Conservation (phyloP, 768 basidiomycete genomes). For the Crassisporium funariophilum region DNA sequence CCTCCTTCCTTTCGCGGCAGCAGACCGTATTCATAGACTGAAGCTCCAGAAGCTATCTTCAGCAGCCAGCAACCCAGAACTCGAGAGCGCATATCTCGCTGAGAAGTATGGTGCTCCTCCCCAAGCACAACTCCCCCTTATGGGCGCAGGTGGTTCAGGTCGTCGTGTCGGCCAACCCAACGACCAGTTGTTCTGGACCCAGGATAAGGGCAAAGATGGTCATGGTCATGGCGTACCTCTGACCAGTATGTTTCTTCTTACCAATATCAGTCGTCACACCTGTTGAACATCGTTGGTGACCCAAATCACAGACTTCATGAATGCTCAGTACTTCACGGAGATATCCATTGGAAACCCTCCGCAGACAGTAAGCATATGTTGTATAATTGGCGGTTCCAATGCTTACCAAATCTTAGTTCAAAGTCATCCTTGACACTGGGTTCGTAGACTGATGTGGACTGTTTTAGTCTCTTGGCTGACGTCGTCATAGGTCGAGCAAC, state of each 20-base stretch:
- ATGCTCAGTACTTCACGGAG: slow-evolving; percentile 95
- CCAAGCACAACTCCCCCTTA: slow-evolving; percentile 55
- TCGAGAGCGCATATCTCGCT: slow-evolving; percentile 85
- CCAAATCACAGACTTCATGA: slow-evolving; percentile 82
- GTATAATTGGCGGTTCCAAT: slow-evolving; percentile 1
- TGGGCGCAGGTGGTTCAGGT: slow-evolving; percentile 75
- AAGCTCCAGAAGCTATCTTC: slow-evolving; percentile 86
- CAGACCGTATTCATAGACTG: slow-evolving; percentile 73
- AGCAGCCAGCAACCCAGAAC: slow-evolving; percentile 57
- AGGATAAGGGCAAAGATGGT: slow-evolving; percentile 74
- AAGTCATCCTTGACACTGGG: slow-evolving; percentile 95
- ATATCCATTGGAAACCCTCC: slow-evolving; percentile 84
- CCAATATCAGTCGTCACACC: neutral
- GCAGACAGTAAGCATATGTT: slow-evolving; percentile 58
- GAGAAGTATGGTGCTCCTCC: slow-evolving; percentile 82
- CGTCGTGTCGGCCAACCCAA: slow-evolving; percentile 54
- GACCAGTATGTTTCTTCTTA: slow-evolving; percentile 62
- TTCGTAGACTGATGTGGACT: slow-evolving; percentile 24
- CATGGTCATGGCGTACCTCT: slow-evolving; percentile 88
- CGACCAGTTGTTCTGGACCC: slow-evolving; percentile 79
- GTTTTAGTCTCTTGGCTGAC: slow-evolving; percentile 9
- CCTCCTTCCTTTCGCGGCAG: slow-evolving; percentile 53
- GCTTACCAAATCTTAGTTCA: slow-evolving; percentile 56
- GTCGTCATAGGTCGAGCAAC: slow-evolving; percentile 70
- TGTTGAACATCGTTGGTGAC: slow-evolving; percentile 7